Evolutionary conservation across 73 alveolate genomes (phyloP), one percentile per base, ranked within the genome.

Genomic region (Paramecium caudatum): DNA sequence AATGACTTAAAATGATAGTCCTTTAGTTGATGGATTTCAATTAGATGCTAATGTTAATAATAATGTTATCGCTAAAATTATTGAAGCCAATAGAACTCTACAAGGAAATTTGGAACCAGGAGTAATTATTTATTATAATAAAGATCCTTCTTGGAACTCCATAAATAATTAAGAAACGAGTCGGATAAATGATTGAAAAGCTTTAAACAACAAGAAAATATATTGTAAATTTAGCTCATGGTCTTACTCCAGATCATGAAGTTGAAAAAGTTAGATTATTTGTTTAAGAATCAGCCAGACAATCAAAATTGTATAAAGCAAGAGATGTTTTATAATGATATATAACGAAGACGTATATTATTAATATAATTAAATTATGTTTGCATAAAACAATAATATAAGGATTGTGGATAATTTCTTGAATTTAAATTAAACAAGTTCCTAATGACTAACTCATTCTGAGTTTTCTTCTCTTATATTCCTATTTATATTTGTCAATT

Each of bases 101-200:
- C 91, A 94, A 87, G 97, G 97, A 21, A 94, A 94, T 88, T 23
- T 94, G 23, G 97, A 94, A 49, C 97, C 97, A 41, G 94, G 93
- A 23, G 91, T 69, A 15, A 55, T 1, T 55, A 37, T 55, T 23
- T 10, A 2, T 3, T 4, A 2, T 55, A 23, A 55, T 55, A 27
- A 12, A 55, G 80, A 43, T 55, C 10, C 69, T 94, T 23, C 91
- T 36, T 45, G 97, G 92, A 0, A 37, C 95, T 16, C 91, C 90
- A 16, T 94, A 83, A 25, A 21, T 47, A 0, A 87, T 94, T 12
- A 94, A 88, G 46, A 85, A 91, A 82, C 85, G 91, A 36, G 84
- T 95, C 13, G 34, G 39, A 2, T 19, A 85, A 39, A 94, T 91
- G 95, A 74, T 91, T 23, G 90, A 63, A 19, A 32, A 39, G 32